These are phyloP conservation scores for Pseudopediastrum boryanum DNA, from an alignment of 139 green algal genomes.

Conservation along the genomic window DNA sequence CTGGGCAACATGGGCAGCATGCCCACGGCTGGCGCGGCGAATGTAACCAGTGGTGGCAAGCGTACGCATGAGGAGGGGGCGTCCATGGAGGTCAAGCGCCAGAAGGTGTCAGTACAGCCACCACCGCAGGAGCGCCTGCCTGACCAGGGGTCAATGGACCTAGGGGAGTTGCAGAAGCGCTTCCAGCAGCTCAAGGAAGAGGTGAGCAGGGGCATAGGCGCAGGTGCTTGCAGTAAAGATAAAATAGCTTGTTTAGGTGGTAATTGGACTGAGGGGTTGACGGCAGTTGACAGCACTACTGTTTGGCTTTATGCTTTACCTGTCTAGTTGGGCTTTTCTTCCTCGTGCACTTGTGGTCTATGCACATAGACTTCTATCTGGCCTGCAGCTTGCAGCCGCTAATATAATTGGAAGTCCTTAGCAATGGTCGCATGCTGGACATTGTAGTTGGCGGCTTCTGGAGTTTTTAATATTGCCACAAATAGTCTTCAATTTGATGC, in stretches of 20 bases:
- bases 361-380: not conserved
- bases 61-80: not conserved
- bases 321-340: not conserved
- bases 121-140: constrained; percentile 22
- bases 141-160: constrained; percentile 7
- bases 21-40: not conserved
- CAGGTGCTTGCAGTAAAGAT: not conserved
- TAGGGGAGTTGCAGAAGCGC: constrained; percentile 16
- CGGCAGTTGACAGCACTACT: not conserved
- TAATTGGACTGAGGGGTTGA: not conserved
- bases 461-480: not conserved
- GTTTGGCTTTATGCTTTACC: not conserved
- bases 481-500: not conserved
- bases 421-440: not conserved
- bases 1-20: not conserved
- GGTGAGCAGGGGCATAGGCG: not conserved
- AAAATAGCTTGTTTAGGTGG: not conserved
- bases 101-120: not conserved
- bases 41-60: no score
- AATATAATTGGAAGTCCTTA: no score
- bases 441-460: not conserved
- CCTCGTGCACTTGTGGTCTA: not conserved
- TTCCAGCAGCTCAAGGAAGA: constrained; percentile 33
- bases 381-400: no score
- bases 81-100: not conserved